Percentiles rank a stretch among this genome's conserved stretches.
Conservation (phyloP, 2,329 filamentous ascomycete genomes). For the Ophiostoma sp. region DNA sequence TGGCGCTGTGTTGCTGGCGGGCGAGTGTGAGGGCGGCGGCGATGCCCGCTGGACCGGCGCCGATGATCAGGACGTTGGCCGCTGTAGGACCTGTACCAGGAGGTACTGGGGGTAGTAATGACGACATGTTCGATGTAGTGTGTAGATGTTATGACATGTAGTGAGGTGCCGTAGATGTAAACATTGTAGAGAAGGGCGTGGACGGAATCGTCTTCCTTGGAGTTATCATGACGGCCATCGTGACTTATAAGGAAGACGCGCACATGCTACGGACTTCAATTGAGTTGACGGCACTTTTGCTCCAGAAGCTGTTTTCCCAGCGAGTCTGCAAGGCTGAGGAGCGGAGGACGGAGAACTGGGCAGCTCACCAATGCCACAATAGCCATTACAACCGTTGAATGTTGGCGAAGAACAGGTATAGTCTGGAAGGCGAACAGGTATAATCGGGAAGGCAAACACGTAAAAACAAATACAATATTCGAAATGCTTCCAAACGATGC, state of each 20-base stretch:
- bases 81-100: not conserved
- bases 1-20: conserved; percentile 49
- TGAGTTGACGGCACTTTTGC: not conserved
- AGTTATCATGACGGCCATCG: too few relatives aligned
- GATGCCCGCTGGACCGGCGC: conserved; percentile 16
- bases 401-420: not conserved
- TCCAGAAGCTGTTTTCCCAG: too few relatives aligned
- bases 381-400: too few relatives aligned
- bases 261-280: not conserved
- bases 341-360: not conserved
- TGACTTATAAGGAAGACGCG: not conserved
- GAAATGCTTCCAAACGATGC: conserved; percentile 3
- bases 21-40: conserved; percentile 40
- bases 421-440: not conserved
- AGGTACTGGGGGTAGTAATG: not conserved
- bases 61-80: conserved; percentile 8
- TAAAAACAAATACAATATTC: not conserved
- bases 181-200: too few relatives aligned
- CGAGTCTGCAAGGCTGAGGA: not conserved
- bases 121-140: too few relatives aligned
- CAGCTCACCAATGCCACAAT: too few relatives aligned
- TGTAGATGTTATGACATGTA: too few relatives aligned
- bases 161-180: not conserved
- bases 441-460: too few relatives aligned
- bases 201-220: too few relatives aligned